Percentiles rank a stretch among this genome's conserved stretches.
Evolutionary conservation across 352 stramenopile species (phyloP).

Genomic region (Saprolegnia diclina): DNA sequence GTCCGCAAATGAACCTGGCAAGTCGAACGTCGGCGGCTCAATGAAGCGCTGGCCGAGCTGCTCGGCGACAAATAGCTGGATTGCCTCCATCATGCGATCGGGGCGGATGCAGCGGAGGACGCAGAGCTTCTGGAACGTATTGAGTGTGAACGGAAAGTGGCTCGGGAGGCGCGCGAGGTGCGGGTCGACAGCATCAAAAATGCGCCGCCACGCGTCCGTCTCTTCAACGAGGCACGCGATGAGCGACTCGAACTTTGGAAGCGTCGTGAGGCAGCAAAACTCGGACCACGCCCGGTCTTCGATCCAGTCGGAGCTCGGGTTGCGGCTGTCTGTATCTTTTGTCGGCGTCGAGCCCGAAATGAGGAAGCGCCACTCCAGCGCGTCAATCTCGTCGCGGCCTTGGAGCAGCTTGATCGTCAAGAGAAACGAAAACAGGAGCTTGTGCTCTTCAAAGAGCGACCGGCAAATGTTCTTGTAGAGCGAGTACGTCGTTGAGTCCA

Average conservation of each 20-base stretch:
- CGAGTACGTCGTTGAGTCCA: conserved; percentile 90
- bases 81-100: conserved; percentile 81
- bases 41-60: conserved; percentile 87
- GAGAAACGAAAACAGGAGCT: conserved; percentile 91
- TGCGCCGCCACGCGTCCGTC: conserved; percentile 40
- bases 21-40: conserved; percentile 86
- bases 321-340: conserved; percentile 44
- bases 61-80: conserved; percentile 84
- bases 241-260: conserved; percentile 58
- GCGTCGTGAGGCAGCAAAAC: conserved; percentile 61
- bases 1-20: conserved; percentile 88
- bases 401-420: conserved; percentile 84
- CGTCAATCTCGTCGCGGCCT: conserved; percentile 70
- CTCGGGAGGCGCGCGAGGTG: conserved; percentile 70
- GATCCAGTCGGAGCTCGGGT: conserved; percentile 52
- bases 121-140: conserved; percentile 79
- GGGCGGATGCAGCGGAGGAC: conserved; percentile 72
- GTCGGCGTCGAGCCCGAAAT: conserved; percentile 79
- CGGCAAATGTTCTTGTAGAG: conserved; percentile 92
- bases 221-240: conserved; percentile 43
- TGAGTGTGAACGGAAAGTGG: conserved; percentile 47
- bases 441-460: conserved; percentile 92
- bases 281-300: conserved; percentile 76
- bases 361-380: conserved; percentile 90
- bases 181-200: conserved; percentile 79